phyloP scores from a whole-genome alignment of 2,329 filamentous ascomycete species.

The Metarhizium rileyi region DNA sequence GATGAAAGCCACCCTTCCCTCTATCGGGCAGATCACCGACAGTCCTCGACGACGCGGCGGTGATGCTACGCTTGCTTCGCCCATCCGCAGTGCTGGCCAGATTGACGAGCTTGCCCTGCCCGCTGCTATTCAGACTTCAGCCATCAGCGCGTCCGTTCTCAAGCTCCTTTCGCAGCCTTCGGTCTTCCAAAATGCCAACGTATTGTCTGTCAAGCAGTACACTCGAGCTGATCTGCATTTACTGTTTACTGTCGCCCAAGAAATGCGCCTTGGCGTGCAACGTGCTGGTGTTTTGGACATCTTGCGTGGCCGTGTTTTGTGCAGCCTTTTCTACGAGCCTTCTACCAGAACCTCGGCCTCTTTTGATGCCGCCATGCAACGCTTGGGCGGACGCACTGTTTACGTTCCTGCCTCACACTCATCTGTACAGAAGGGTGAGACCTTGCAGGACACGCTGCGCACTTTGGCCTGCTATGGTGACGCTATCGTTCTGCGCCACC shows the following conservation, averaged over 20 bases:
- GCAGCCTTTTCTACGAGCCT: constrained; percentile 95
- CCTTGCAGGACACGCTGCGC: constrained; percentile 83
- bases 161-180: constrained; percentile 66
- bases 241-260: constrained; percentile 91
- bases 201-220: constrained; percentile 89
- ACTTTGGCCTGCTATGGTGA: constrained; percentile 92
- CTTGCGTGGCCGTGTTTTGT: constrained; percentile 76
- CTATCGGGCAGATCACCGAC: constrained; percentile 25
- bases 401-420: constrained; percentile 74
- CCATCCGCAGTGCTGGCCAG: constrained; percentile 14
- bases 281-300: constrained; percentile 82
- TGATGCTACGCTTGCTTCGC: constrained; percentile 14
- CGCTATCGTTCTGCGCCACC: constrained; percentile 91
- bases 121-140: constrained; percentile 38
- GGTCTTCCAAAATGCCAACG: constrained; percentile 80
- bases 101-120: constrained; percentile 38
- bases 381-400: constrained; percentile 80
- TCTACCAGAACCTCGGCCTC: constrained; percentile 92
- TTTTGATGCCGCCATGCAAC: constrained; percentile 97
- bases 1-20: constrained; percentile 39
- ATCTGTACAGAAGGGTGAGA: constrained; percentile 89
- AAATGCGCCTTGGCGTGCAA: constrained; percentile 94
- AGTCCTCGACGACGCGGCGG: constrained; percentile 24
- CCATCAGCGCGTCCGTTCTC: constrained; percentile 52
- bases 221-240: constrained; percentile 78